These are phyloP conservation scores for Penicillium brasilianum DNA, from an alignment of 2,329 filamentous ascomycete species.

Conservation along the genomic window DNA sequence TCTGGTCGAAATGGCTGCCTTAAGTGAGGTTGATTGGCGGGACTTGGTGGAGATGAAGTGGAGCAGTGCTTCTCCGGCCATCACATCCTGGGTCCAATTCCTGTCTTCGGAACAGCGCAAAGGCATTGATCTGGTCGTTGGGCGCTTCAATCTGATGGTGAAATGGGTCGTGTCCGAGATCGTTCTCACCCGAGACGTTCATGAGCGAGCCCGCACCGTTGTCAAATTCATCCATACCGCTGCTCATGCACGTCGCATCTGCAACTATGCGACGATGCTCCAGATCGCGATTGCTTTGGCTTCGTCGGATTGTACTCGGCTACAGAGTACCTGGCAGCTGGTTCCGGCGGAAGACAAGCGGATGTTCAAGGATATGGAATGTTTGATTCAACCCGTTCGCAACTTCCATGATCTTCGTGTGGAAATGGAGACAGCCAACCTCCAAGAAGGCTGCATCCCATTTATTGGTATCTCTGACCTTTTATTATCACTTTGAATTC, in stretches of 20 bases:
- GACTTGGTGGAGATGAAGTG: conserved; percentile 68
- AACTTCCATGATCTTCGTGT: conserved; percentile 67
- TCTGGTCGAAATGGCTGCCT: conserved; percentile 67
- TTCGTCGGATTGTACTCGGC: conserved; percentile 62
- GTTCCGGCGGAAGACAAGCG: conserved; percentile 60
- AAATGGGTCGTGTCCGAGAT: conserved; percentile 70
- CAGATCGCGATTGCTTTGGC: conserved; percentile 68
- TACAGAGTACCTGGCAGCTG: conserved; percentile 64
- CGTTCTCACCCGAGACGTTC: conserved; percentile 61
- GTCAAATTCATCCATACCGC: conserved; percentile 69
- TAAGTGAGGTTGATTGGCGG: conserved; percentile 70
- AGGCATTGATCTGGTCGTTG: conserved; percentile 68
- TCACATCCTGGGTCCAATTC: conserved; percentile 67
- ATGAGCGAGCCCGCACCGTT: conserved; percentile 65
- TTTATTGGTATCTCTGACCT: conserved; percentile 60
- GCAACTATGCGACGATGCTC: conserved; percentile 70
- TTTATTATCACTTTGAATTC: background rate
- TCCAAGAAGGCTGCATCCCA: conserved; percentile 67
- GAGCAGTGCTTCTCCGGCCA: conserved; percentile 59
- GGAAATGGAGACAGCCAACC: conserved; percentile 66
- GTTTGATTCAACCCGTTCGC: conserved; percentile 64
- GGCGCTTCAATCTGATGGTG: conserved; percentile 69
- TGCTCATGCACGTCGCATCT: conserved; percentile 60
- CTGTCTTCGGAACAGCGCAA: conserved; percentile 59
- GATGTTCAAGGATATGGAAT: conserved; percentile 63